Base-by-base conservation (phyloP, 495 filamentous ascomycete genomes). In the Hypoxylon fragiforme region DNA sequence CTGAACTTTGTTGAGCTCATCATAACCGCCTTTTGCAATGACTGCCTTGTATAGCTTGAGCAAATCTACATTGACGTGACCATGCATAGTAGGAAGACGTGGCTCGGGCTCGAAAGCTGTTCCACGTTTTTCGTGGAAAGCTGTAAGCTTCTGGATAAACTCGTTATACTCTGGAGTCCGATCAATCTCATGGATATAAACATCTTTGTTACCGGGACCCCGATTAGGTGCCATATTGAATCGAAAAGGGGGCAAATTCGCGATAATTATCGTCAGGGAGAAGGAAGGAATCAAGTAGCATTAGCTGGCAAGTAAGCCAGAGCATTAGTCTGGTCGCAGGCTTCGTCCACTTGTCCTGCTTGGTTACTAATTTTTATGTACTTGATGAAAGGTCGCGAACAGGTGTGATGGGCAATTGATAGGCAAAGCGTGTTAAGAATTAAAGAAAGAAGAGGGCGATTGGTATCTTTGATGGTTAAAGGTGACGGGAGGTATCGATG, bases 1-100 rank as follows among this genome's bases (percentile, higher is more conserved):
- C 73, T 90, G 90, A 60, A 90, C 87, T 28, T 83, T 83, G 22
- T 85, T 90, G 22, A 91, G 81, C 54, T 83, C 84, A 70, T 94
- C 89, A 65, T 94, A 94, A 45, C 89, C 89, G 35, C 89, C 89
- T 40, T 84, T 80, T 2, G 79, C 76, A 32, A 83, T 75, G 11
- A 92, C 86, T 35, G 77, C 74, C 21, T 87, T 83, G 73, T 85
- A 92, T 16, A 92, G 73, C 45, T 84, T 81, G 53, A 82, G 72
- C 5, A 94, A 74, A 48, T 92, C 86, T 53, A 92, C 79, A 34
- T 82, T 81, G 45, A 82, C 81, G 50, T 72, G 77, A 34, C 87
- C 88, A 20, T 68, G 53, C 62, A 68, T 68, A 6, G 65, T 68
- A 46, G 62, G 65, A 54, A 92, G 81, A 67, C 84, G 84, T 14